Evolutionary conservation across 2,329 filamentous ascomycete genomes (phyloP).

Genomic region (Neocucurbitaria cava): DNA sequence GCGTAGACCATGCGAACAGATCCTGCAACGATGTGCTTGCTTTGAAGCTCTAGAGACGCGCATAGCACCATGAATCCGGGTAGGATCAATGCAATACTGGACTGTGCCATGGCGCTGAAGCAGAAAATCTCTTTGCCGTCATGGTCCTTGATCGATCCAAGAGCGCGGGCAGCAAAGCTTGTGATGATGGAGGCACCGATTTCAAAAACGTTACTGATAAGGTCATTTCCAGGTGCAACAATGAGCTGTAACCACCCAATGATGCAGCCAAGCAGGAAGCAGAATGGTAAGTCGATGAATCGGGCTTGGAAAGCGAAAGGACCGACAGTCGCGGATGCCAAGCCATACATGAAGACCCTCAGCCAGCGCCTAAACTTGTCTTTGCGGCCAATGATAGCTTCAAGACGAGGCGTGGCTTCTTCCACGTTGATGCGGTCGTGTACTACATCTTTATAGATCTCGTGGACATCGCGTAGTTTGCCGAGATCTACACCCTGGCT

Average conservation of each 20-base stretch:
- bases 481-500: constrained; percentile 75
- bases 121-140: constrained; percentile 55
- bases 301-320: constrained; percentile 82
- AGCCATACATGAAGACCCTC: constrained; percentile 72
- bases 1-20: constrained; percentile 61
- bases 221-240: constrained; percentile 74
- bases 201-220: constrained; percentile 66
- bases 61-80: constrained; percentile 61
- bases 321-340: constrained; percentile 77
- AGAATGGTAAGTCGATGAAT: constrained; percentile 78
- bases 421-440: constrained; percentile 77
- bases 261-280: constrained; percentile 76
- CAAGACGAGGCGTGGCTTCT: constrained; percentile 69
- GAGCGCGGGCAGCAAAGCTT: constrained; percentile 57
- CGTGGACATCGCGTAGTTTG: constrained; percentile 75
- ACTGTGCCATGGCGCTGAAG: constrained; percentile 59
- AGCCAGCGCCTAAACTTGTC: constrained; percentile 60
- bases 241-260: constrained; percentile 78
- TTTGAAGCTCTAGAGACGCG: constrained; percentile 58
- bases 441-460: constrained; percentile 83
- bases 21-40: constrained; percentile 56
- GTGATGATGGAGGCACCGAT: constrained; percentile 58
- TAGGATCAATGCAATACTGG: constrained; percentile 58
- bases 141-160: constrained; percentile 53
- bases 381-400: constrained; percentile 66